Evolutionary conservation across 2,329 filamentous ascomycete species (phyloP).

Genomic region (Nothophoma quercina): DNA sequence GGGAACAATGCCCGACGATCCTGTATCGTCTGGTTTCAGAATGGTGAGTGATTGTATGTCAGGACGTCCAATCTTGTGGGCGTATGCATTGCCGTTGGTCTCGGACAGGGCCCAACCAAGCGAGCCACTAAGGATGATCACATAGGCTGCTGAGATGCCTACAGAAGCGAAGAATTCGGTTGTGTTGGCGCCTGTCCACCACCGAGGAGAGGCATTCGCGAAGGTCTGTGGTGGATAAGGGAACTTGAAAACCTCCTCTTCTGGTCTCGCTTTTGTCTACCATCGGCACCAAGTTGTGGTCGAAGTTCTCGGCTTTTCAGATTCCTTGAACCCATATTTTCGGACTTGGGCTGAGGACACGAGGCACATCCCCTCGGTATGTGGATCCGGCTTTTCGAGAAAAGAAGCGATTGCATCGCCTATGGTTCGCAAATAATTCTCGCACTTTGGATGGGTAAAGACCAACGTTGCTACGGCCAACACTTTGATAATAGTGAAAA

Average conservation of each 20-base stretch:
- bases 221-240: constrained; percentile 12
- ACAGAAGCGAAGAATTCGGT: constrained; percentile 21
- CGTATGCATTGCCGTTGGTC: constrained; percentile 15
- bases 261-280: neutral
- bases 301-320: neutral
- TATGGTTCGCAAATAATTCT: constrained; percentile 26
- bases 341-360: constrained; percentile 21
- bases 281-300: constrained; percentile 15
- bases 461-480: constrained; percentile 20
- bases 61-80: constrained; percentile 14
- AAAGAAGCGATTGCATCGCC: constrained; percentile 41
- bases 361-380: constrained; percentile 29
- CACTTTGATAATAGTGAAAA: constrained; percentile 26
- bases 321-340: constrained; percentile 12
- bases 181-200: constrained; percentile 21
- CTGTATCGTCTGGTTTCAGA: constrained; percentile 12
- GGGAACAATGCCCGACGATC: constrained; percentile 21
- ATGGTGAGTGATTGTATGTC: constrained; percentile 24
- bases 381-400: constrained; percentile 28
- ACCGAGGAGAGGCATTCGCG: constrained; percentile 16
- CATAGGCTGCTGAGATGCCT: constrained; percentile 17
- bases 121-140: constrained; percentile 5
- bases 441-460: constrained; percentile 13
- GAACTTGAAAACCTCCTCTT: constrained; percentile 1
- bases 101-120: constrained; percentile 16